Percentiles rank a stretch among this genome's conserved stretches.
Evolutionary conservation across 1,284 basidiomycete species (phyloP).

Genomic region (Paramarasmius palmivorus): DNA sequence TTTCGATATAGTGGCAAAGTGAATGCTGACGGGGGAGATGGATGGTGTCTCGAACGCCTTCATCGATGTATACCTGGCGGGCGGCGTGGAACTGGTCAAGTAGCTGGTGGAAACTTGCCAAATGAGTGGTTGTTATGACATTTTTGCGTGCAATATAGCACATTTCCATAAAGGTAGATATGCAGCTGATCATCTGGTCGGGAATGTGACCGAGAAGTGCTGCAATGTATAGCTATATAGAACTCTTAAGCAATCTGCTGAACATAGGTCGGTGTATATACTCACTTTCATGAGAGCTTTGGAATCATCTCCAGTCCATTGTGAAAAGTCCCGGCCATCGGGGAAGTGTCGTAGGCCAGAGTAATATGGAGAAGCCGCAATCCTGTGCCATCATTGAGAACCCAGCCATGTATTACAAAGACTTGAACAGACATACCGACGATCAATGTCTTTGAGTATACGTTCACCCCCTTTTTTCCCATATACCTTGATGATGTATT

Average conservation of each 20-base stretch:
- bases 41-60: not conserved
- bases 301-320: constrained; percentile 30
- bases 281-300: constrained; percentile 31
- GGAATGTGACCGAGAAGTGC: constrained; percentile 26
- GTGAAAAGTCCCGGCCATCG: constrained; percentile 25
- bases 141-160: constrained; percentile 30
- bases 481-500: constrained; percentile 21
- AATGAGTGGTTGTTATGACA: constrained; percentile 18
- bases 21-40: not conserved
- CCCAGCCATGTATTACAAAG: too few relatives aligned
- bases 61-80: too few relatives aligned
- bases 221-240: constrained; percentile 27
- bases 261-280: constrained; percentile 2
- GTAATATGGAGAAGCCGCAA: constrained; percentile 15
- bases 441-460: constrained; percentile 28
- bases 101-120: constrained; percentile 17
- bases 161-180: constrained; percentile 30
- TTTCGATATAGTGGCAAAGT: not conserved
- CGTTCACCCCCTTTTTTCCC: constrained; percentile 4
- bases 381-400: not conserved
- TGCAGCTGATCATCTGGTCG: constrained; percentile 16
- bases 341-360: constrained; percentile 25
- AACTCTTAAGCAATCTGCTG: not conserved
- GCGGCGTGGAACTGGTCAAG: constrained; percentile 14
- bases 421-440: constrained; percentile 14